phyloP scores from a whole-genome alignment of 441 rosid genomes.

The Omphalea diandra region DNA sequence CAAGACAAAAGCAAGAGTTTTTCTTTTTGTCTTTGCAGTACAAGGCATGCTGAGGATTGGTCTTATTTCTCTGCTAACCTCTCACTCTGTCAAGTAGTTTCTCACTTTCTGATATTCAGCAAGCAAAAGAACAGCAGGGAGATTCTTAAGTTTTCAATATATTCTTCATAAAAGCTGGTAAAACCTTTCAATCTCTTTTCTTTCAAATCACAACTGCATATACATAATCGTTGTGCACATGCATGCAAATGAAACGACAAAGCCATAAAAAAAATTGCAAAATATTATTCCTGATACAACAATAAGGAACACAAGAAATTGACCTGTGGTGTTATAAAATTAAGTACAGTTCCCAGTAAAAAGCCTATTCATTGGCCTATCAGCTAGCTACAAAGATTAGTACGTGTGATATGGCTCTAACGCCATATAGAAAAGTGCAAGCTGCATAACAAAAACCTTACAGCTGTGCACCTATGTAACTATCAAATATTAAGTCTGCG shows the following conservation, averaged over 20 bases:
- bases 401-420: not conserved
- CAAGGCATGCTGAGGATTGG: slow-evolving; percentile 22
- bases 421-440: not conserved
- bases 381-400: not conserved
- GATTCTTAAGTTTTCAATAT: not conserved
- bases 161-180: not conserved
- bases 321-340: not conserved
- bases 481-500: not conserved
- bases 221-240: slow-evolving; percentile 8
- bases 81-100: not conserved
- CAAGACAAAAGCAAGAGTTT: slow-evolving; percentile 29
- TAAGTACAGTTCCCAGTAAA: not conserved
- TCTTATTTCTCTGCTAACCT: slow-evolving; percentile 21
- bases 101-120: slow-evolving; percentile 7
- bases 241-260: not conserved
- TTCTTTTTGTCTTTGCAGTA: slow-evolving; percentile 29
- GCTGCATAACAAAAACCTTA: not conserved
- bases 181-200: not conserved
- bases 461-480: not conserved
- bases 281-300: not conserved
- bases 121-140: not conserved
- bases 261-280: too few species aligned
- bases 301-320: not conserved
- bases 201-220: not conserved
- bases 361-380: not conserved